Conservation (phyloP, 148 eudicot species). For the Rhododendron griersonianum region DNA sequence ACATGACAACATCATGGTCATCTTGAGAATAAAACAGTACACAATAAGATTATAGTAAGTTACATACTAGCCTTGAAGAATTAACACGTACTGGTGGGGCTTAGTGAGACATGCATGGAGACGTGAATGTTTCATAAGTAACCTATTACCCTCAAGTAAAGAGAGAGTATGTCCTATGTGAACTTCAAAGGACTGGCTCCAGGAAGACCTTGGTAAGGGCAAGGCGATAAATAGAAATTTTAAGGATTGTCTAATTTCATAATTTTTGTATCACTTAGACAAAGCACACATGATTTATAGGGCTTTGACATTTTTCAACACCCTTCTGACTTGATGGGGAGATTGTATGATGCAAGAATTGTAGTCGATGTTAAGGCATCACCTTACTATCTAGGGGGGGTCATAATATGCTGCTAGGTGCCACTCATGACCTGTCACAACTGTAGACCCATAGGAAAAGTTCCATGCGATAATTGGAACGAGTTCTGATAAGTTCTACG, state of each 20-base stretch:
- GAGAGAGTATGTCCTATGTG: neutral
- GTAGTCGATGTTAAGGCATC: neutral
- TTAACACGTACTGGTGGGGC: neutral
- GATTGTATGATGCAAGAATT: neutral
- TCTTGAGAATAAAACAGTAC: neutral
- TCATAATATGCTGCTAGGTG: neutral
- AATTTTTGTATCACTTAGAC: neutral
- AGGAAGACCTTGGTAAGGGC: neutral
- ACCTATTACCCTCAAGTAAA: neutral
- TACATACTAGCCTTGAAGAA: neutral
- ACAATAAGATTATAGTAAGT: neutral
- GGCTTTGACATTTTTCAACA: neutral
- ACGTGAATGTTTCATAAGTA: neutral
- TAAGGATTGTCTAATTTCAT: neutral
- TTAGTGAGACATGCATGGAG: neutral
- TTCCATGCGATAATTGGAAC: neutral
- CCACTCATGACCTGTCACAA: neutral
- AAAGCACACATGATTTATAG: neutral
- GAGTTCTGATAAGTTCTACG: neutral
- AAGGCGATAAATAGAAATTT: neutral
- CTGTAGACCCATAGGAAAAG: neutral
- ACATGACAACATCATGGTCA: neutral
- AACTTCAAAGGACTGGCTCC: neutral
- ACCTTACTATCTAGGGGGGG: neutral
- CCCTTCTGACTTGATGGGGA: neutral